Evolutionary conservation across 352 stramenopile species (phyloP).

Genomic region (Globisporangium iwayamae): DNA sequence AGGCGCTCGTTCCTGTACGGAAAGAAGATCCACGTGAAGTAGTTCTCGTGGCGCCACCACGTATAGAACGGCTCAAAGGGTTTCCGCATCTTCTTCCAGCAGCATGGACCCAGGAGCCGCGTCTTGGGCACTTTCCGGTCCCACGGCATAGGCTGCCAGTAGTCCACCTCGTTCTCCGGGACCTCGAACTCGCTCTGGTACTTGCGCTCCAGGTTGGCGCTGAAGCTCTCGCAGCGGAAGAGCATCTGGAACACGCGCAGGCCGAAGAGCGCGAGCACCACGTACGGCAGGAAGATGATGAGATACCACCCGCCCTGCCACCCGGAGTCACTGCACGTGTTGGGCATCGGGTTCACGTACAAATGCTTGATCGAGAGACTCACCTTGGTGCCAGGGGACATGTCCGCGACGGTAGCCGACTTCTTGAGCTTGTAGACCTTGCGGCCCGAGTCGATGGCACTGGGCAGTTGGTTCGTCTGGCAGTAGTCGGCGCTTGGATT

Average conservation of each 20-base stretch:
- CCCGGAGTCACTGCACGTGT: constrained; percentile 43
- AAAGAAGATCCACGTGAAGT: constrained; percentile 76
- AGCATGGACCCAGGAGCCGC: constrained; percentile 52
- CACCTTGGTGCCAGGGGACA: constrained; percentile 13
- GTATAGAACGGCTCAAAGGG: constrained; percentile 70
- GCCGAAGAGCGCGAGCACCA: constrained; percentile 47
- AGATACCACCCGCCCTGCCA: constrained; percentile 44
- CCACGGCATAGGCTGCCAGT: constrained; percentile 67
- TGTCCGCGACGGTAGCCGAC: not conserved
- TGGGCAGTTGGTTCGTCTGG: constrained; percentile 30
- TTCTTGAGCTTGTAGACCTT: constrained; percentile 48
- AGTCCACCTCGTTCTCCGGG: constrained; percentile 64
- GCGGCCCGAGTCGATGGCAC: constrained; percentile 30
- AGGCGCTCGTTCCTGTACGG: constrained; percentile 65
- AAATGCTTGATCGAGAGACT: constrained; percentile 26
- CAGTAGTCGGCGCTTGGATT: constrained; percentile 38
- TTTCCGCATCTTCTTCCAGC: constrained; percentile 59
- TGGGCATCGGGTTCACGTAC: constrained; percentile 64
- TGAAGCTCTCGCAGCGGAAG: constrained; percentile 51
- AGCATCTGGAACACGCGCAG: constrained; percentile 65
- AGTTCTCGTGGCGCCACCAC: constrained; percentile 75
- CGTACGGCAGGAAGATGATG: constrained; percentile 56
- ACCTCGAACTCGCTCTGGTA: constrained; percentile 51
- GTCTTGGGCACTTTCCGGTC: constrained; percentile 72
- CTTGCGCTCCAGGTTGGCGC: constrained; percentile 54